Base-by-base conservation (phyloP, 352 stramenopile species). In the Pythium monospermum region DNA sequence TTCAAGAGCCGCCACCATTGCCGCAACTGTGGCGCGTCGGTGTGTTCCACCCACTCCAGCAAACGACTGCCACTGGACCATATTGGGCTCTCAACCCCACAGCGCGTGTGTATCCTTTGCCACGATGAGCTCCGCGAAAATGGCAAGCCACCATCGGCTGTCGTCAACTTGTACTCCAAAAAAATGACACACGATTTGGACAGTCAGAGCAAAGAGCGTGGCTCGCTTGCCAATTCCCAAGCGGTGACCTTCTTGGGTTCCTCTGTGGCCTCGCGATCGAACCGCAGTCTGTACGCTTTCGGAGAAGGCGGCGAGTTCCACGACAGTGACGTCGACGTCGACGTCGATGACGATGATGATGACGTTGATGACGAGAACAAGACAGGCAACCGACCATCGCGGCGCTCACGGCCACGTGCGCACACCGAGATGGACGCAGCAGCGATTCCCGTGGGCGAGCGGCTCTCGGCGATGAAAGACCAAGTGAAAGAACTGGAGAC, bases 1-100 rank as follows among this genome's bases (percentile, higher is more conserved):
- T 82, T 96, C 28, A 87, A 84, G 64, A 76, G 73, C 35, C 76
- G 83, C 8, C 86, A 96, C 59, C 86, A 96, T 61, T 96, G 86
- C 59, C 80, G 86, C 56, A 89, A 85, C 57, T 96, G 86, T 57
- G 86, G 86, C 12, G 60, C 87, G 45, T 90, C 87, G 2, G 85
- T 95, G 12, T 96, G 86, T 66, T 79, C 64, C 26, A 86, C 73
- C 22, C 87, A 94, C 63, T 91, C 77, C 35, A 87, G 76, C 49
- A 72, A 72, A 18, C 76, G 79, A 1, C 51, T 89, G 11, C 67
- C 71, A 26, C 60, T 96, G 36, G 68, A 78, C 44, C 69, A 85
- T 48, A 61, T 80, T 23, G 74, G 68, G 0, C 66, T 88, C 3
- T 63, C 74, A 48, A 69, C 71, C 2, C 80, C 80, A 26, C 77